A percentile compares a stretch with the other conserved stretches of the same genome.
phyloP scores from a whole-genome alignment of 208 protist species.

The Trypanosomatidae sp. region DNA sequence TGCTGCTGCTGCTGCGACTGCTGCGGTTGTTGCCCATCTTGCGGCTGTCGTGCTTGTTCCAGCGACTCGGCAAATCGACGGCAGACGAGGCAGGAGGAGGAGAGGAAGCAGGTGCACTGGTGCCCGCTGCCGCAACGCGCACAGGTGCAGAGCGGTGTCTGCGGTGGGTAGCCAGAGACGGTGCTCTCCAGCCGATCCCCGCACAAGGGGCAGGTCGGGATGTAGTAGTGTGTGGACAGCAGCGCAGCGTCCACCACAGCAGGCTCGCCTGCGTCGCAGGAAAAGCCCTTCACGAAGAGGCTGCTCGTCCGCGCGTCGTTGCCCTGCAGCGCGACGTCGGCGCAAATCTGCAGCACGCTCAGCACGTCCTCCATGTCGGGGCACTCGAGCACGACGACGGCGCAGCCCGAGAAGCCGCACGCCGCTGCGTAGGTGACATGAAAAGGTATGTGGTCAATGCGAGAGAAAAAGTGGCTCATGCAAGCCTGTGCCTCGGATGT shows the following conservation, averaged over 20 bases:
- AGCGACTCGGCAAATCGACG: constrained; percentile 31
- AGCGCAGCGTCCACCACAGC: constrained; percentile 2
- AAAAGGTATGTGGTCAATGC: constrained; percentile 20
- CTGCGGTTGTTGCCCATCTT: no score
- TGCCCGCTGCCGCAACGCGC: constrained; percentile 13
- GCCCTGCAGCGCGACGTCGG: constrained; percentile 33
- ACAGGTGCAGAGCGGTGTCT: constrained; percentile 48
- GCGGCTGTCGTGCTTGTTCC: constrained; percentile 19
- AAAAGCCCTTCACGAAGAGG: constrained; percentile 40
- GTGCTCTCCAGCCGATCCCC: constrained; percentile 71
- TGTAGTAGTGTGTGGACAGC: constrained; percentile 56
- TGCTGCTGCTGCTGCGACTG: constrained; percentile 11
- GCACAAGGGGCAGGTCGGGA: constrained; percentile 80
- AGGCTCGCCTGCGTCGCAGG: constrained; percentile 21
- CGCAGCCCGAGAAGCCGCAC: constrained; percentile 53
- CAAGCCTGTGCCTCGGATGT: constrained; percentile 38
- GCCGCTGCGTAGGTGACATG: constrained; percentile 40
- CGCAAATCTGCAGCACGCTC: constrained; percentile 37
- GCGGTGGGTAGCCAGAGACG: constrained; percentile 49
- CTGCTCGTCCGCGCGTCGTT: constrained; percentile 31
- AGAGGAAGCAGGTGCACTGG: constrained; percentile 49
- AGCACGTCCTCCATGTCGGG: constrained; percentile 49
- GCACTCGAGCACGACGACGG: constrained; percentile 48
- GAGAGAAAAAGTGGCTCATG: constrained; percentile 25
- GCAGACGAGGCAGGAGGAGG: constrained; percentile 65